phyloP scores from a whole-genome alignment of 2,329 filamentous ascomycete species.

The Scedosporium dehoogii region DNA sequence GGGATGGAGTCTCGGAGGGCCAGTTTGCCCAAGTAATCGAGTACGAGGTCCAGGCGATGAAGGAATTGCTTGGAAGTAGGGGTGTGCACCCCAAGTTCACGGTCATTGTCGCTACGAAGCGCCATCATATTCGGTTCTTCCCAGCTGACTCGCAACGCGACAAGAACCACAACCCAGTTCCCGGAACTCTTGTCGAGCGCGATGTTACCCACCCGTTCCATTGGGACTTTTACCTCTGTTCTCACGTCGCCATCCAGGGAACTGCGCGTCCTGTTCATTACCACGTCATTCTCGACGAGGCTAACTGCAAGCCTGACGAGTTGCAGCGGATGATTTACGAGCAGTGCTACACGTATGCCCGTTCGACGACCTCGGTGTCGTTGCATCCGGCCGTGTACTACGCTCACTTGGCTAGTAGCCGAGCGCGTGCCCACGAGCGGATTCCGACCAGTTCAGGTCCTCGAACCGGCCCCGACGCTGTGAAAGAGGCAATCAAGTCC shows the following conservation, averaged over 20 bases:
- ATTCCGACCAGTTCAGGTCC: constrained; percentile 33
- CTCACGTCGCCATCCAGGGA: constrained; percentile 73
- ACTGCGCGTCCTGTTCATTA: constrained; percentile 91
- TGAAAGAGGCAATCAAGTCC: constrained; percentile 26
- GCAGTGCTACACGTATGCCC: constrained; percentile 86
- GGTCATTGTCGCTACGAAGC: constrained; percentile 82
- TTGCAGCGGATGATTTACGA: constrained; percentile 88
- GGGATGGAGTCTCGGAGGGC: constrained; percentile 83
- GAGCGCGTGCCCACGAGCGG: constrained; percentile 66
- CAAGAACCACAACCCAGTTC: constrained; percentile 69
- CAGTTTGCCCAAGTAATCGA: constrained; percentile 74
- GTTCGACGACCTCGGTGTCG: constrained; percentile 87
- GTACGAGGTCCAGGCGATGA: constrained; percentile 67
- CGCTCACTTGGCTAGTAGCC: constrained; percentile 76
- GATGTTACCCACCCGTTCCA: constrained; percentile 88
- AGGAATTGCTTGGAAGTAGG: constrained; percentile 39
- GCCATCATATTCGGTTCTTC: constrained; percentile 91
- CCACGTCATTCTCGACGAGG: constrained; percentile 78
- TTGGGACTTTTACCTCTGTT: constrained; percentile 69
- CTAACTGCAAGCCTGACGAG: constrained; percentile 52
- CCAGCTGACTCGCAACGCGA: constrained; percentile 48
- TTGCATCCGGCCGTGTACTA: constrained; percentile 90
- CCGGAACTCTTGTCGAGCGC: constrained; percentile 77
- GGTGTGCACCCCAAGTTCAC: constrained; percentile 56
- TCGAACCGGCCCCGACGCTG: constrained; percentile 31